These are phyloP conservation scores for Pythium plurisporium DNA, from an alignment of 352 stramenopile genomes.

Conservation along the genomic window DNA sequence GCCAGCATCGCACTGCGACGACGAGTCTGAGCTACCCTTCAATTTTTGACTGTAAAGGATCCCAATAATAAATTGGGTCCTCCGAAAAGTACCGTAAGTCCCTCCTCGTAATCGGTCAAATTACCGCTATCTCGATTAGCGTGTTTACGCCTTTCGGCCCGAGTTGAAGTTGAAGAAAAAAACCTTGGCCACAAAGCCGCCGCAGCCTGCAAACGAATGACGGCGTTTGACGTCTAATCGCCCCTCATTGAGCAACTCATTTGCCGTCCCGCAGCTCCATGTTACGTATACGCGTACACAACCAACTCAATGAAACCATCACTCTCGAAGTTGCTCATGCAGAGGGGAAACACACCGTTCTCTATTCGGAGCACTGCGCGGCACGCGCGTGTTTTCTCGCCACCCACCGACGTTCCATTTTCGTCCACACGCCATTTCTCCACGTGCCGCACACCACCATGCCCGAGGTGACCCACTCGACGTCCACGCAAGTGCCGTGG, in stretches of 20 bases:
- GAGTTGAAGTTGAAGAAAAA: slow-evolving; percentile 25
- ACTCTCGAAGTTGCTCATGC: not conserved
- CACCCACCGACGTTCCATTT: not conserved
- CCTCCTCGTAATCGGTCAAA: slow-evolving; percentile 8
- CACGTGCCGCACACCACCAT: not conserved
- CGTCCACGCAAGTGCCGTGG: slow-evolving; percentile 33
- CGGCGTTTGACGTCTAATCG: slow-evolving; percentile 20
- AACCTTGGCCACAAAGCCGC: slow-evolving; percentile 14
- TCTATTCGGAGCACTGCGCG: slow-evolving; percentile 4
- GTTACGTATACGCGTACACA: too few relatives aligned
- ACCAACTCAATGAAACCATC: not conserved
- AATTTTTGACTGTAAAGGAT: slow-evolving; percentile 9
- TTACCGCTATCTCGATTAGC: not conserved
- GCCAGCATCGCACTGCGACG: slow-evolving; percentile 18
- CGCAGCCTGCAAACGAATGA: slow-evolving; percentile 1
- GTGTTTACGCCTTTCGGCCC: not conserved
- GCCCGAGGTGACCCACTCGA: slow-evolving; percentile 16
- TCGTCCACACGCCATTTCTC: slow-evolving; percentile 4
- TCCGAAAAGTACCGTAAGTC: too few relatives aligned
- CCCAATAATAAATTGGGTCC: slow-evolving; percentile 11
- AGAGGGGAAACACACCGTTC: not conserved
- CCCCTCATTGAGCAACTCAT: slow-evolving; percentile 9
- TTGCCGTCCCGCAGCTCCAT: too few relatives aligned
- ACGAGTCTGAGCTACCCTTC: slow-evolving; percentile 1
- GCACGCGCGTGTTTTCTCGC: slow-evolving; percentile 1